Evolutionary conservation across 116 monocot species (phyloP).

Genomic region (Posidonia oceanica): DNA sequence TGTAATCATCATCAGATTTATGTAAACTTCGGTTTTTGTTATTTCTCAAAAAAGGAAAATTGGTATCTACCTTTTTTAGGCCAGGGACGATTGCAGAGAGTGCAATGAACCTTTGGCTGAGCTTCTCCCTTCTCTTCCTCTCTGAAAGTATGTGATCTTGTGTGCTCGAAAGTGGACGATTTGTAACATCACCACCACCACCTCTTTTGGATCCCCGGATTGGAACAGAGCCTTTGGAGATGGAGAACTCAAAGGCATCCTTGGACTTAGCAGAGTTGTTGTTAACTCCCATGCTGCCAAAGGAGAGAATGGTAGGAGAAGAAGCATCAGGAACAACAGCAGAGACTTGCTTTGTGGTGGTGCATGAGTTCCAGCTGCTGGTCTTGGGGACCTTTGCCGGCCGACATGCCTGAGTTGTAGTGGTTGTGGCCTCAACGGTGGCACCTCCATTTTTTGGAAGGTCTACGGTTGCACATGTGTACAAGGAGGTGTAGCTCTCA

Average conservation of each 20-base stretch:
- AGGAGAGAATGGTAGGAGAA: constrained; percentile 17
- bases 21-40: background rate
- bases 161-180: constrained; percentile 7
- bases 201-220: constrained; percentile 1
- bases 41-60: background rate
- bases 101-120: constrained; percentile 50
- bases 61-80: constrained; percentile 42
- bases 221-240: background rate
- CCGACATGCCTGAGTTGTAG: background rate
- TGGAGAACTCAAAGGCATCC: background rate
- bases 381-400: constrained; percentile 9
- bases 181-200: background rate
- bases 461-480: background rate
- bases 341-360: constrained; percentile 5
- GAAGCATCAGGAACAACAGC: constrained; percentile 10
- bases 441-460: background rate
- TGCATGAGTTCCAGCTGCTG: constrained; percentile 17
- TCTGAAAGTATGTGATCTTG: constrained; percentile 60
- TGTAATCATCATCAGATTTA: background rate
- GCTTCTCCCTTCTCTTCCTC: constrained; percentile 63
- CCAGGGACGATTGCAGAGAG: constrained; percentile 48
- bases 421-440: background rate
- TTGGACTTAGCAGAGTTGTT: background rate
- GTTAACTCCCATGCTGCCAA: background rate
- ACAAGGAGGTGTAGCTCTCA: constrained; percentile 10